A percentile compares a stretch with the other conserved stretches of the same genome.
Conservation (phyloP, 352 stramenopile species). For the Pelagophyceae sp. region DNA sequence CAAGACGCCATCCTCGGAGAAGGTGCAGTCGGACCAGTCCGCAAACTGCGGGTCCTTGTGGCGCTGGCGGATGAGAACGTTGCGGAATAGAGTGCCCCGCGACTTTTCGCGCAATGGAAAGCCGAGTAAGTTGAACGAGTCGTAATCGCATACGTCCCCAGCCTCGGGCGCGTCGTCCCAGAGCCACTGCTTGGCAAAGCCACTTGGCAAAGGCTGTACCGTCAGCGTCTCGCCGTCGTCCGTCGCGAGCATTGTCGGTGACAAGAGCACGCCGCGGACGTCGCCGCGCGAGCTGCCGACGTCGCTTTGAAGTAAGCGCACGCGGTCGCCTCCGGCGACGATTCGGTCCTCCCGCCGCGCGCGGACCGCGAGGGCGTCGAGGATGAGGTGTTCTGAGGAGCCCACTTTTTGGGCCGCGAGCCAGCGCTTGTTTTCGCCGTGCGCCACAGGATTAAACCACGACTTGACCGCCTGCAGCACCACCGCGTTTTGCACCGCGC, state of each 20-base stretch:
- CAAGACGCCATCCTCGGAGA: neutral
- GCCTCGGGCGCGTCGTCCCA: neutral
- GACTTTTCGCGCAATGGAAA: too few relatives aligned
- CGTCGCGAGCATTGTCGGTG: neutral
- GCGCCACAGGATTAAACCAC: conserved; percentile 8
- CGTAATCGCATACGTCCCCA: conserved; percentile 1
- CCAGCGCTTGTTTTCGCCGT: conserved; percentile 1
- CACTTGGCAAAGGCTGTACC: too few relatives aligned
- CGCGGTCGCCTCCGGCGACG: neutral
- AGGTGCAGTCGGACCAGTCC: neutral
- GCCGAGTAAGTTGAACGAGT: neutral
- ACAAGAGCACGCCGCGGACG: neutral
- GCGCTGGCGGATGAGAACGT: too few relatives aligned
- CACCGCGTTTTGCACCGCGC: neutral
- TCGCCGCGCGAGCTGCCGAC: neutral
- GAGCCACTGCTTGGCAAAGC: neutral
- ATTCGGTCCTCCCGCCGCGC: neutral
- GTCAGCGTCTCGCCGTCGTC: neutral
- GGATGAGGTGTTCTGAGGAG: neutral
- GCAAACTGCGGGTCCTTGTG: neutral
- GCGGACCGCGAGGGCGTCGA: neutral
- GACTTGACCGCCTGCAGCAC: conserved; percentile 8
- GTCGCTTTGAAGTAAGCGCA: neutral
- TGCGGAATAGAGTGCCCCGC: too few relatives aligned
- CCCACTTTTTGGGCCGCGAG: neutral